Base-by-base conservation (phyloP, 805 yeast genomes). In the Tetrapisispora fleetii region DNA sequence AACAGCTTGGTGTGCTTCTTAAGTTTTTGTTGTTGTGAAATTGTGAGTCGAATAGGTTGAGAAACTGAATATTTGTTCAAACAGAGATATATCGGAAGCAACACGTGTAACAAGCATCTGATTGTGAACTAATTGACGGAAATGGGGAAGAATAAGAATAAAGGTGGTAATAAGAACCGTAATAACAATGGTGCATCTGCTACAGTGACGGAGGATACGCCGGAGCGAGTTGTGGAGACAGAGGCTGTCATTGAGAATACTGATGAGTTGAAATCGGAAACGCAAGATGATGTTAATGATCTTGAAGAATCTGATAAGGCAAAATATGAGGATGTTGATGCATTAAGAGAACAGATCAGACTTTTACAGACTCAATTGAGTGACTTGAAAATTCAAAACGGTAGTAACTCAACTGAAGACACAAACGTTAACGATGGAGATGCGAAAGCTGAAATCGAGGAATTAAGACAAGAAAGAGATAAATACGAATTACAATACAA, bases 401-500 rank as follows among this genome's bases (percentile, higher is more conserved):
- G 40, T 27, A 35, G 9, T 32, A n/a, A 27, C 21, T 24, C 43
- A 18, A 24, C 43, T 24, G 37, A 50, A 19, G n/a, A 28, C 13
- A 43, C 24, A 2, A 35, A 11, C 17, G 24, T 39, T n/a, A 21
- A 38, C n/a, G 18, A 43, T 35, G 50, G 38, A 32, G 35, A 14
- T 13, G 5, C 45, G 5, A 33, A 45, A 10, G 52, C 52, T 18
- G 67, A 71, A 45, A 52, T 75, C 14, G 59, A 58, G 33, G 62
- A 56, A 37, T 62, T 69, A 27, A 71, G 69, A 30, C 67, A 70
- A 35, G 87, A 82, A 56, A 73, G 83, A 48, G 82, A 76, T 44
- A 73, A 75, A 30, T 71, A 76, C 28, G 79, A 81, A 54, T 69
- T 72, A 1, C 79, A 80, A 52, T 83, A 84, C 58, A 82, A 83